These are phyloP conservation scores for Xylaria sp. DNA, from an alignment of 495 filamentous ascomycete species.

Conservation along the genomic window DNA sequence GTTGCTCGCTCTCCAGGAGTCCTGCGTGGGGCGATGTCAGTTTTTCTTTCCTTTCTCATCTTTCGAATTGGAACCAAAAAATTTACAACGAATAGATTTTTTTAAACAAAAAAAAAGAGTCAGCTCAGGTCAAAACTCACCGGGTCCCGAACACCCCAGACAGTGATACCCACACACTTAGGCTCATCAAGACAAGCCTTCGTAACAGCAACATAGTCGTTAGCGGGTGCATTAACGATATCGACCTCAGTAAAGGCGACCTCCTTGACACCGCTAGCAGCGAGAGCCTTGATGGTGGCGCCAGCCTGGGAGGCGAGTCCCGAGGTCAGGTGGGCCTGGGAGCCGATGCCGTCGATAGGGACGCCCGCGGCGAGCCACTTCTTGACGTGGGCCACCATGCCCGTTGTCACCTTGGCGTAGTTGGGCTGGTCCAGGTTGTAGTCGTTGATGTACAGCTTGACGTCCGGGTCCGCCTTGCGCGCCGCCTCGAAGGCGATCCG, in stretches of 20 bases:
- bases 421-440: slow-evolving; percentile 64
- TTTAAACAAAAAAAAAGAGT: no score
- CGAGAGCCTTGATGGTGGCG: slow-evolving; percentile 64
- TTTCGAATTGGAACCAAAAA: no score
- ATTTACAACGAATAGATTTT: no score
- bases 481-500: slow-evolving; percentile 68
- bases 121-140: no score
- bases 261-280: slow-evolving; percentile 60
- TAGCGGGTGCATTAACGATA: slow-evolving; percentile 62
- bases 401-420: slow-evolving; percentile 60
- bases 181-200: slow-evolving; percentile 68
- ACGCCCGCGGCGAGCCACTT: slow-evolving; percentile 69
- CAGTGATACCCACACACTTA: slow-evolving; percentile 77
- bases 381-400: slow-evolving; percentile 69
- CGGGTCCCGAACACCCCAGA: slow-evolving; percentile 75
- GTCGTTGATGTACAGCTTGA: slow-evolving; percentile 73
- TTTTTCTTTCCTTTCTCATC: no score
- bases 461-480: slow-evolving; percentile 61
- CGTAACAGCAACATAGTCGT: slow-evolving; percentile 68
- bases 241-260: slow-evolving; percentile 71
- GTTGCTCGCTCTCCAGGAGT: slow-evolving; percentile 68
- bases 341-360: slow-evolving; percentile 77
- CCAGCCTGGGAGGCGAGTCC: slow-evolving; percentile 52
- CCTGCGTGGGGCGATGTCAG: slow-evolving; percentile 41
- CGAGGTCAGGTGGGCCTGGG: slow-evolving; percentile 66